These are phyloP conservation scores for Calonectria pseudoturangicola DNA, from an alignment of 2,329 filamentous ascomycete species.

Conservation along the genomic window DNA sequence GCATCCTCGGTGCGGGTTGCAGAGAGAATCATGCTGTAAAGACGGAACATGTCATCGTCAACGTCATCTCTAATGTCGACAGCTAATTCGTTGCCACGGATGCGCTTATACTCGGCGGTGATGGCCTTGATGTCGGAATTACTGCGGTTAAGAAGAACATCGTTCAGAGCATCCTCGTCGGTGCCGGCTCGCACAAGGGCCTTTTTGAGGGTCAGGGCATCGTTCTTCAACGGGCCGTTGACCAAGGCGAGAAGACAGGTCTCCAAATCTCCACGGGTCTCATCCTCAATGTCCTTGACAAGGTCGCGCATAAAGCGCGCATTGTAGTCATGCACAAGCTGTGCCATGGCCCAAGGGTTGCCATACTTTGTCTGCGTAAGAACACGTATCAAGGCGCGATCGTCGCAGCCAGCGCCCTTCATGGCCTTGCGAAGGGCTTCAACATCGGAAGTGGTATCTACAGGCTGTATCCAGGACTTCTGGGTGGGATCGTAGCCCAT, in stretches of 20 bases:
- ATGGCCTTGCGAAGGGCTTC: conserved; percentile 59
- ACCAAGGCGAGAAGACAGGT: conserved; percentile 56
- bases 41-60: conserved; percentile 54
- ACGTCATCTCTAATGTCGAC: conserved; percentile 58
- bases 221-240: conserved; percentile 57
- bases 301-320: conserved; percentile 58
- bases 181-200: conserved; percentile 57
- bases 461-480: conserved; percentile 49
- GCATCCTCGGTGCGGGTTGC: conserved; percentile 55
- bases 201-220: conserved; percentile 56
- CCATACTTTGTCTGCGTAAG: conserved; percentile 57
- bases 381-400: conserved; percentile 55
- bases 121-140: conserved; percentile 62
- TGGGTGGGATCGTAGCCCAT: conserved; percentile 56
- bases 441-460: conserved; percentile 56
- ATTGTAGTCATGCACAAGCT: conserved; percentile 59
- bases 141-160: conserved; percentile 59
- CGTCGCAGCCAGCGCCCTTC: conserved; percentile 61
- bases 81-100: conserved; percentile 55
- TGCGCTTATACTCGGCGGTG: conserved; percentile 53
- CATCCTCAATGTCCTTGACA: conserved; percentile 58
- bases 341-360: conserved; percentile 58
- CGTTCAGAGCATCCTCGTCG: conserved; percentile 59
- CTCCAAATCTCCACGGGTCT: conserved; percentile 58
- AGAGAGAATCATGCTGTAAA: conserved; percentile 60